phyloP scores from a whole-genome alignment of 306 rosid species.

The Luffa aegyptiaca region DNA sequence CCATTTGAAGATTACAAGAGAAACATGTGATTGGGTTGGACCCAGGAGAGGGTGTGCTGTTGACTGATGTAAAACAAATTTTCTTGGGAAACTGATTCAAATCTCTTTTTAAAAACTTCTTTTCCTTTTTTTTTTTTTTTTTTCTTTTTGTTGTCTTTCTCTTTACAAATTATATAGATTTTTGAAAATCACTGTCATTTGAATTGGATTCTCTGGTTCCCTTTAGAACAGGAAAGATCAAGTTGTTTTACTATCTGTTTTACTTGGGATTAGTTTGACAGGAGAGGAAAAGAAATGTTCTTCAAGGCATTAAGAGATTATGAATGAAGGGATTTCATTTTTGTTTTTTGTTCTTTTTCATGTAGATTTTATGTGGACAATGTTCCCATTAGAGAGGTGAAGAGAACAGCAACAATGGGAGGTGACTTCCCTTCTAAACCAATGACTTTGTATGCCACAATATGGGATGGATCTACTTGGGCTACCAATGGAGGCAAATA shows the following conservation, averaged over 20 bases:
- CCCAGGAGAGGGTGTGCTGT: neutral
- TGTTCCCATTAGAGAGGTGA: conserved; percentile 73
- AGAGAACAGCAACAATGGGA: conserved; percentile 65
- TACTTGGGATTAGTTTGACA: neutral
- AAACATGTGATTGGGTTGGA: neutral
- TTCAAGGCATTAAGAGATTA: neutral
- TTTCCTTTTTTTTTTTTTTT: no score
- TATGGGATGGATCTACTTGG: conserved; percentile 98
- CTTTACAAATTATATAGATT: neutral
- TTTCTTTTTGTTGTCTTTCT: neutral
- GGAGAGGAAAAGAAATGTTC: neutral
- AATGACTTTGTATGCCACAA: conserved; percentile 88
- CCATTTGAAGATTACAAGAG: neutral
- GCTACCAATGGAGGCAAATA: conserved; percentile 97
- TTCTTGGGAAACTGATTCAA: neutral
- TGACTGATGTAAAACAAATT: neutral
- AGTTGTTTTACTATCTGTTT: neutral
- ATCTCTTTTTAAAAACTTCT: neutral
- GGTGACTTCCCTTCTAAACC: conserved; percentile 93
- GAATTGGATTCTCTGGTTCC: neutral
- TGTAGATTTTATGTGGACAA: conserved; percentile 83
- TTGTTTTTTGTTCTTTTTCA: neutral
- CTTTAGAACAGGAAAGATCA: neutral
- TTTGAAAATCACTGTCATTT: neutral
- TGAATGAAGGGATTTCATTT: neutral